Evolutionary conservation across 2,329 filamentous ascomycete genomes (phyloP).

Genomic region (Cyphellophora attinorum): DNA sequence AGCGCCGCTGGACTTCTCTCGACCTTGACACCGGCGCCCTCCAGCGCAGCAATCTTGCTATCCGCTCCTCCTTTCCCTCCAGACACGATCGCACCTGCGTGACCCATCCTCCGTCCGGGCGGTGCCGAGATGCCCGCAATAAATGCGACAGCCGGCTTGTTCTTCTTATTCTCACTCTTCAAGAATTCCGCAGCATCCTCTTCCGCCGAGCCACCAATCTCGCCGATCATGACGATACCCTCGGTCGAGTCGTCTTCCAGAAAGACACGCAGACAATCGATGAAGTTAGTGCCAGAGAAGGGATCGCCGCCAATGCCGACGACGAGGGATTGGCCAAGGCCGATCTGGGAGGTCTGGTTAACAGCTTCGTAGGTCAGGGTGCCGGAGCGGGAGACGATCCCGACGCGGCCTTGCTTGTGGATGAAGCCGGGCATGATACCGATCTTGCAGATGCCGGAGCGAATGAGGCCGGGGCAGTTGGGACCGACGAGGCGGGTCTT

Average conservation of each 20-base stretch:
- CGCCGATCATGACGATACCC: slow-evolving; percentile 99
- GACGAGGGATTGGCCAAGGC: slow-evolving; percentile 94
- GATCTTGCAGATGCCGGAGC: slow-evolving; percentile 91
- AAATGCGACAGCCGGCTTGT: slow-evolving; percentile 96
- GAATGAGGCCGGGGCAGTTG: slow-evolving; percentile 98
- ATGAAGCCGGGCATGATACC: slow-evolving; percentile 99
- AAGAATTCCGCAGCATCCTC: slow-evolving; percentile 97
- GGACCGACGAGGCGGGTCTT: slow-evolving; percentile 95
- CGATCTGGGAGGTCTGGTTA: slow-evolving; percentile 96
- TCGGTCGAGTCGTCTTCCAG: slow-evolving; percentile 92
- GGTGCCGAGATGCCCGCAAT: slow-evolving; percentile 97
- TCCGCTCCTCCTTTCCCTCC: slow-evolving; percentile 97
- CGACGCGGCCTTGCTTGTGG: slow-evolving; percentile 97
- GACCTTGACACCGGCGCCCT: slow-evolving; percentile 88
- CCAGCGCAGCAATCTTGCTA: slow-evolving; percentile 92
- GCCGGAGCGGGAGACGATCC: slow-evolving; percentile 95
- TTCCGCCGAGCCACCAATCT: slow-evolving; percentile 95
- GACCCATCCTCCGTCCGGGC: slow-evolving; percentile 93
- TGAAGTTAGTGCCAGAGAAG: slow-evolving; percentile 99
- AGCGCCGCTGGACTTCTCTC: slow-evolving; percentile 87
- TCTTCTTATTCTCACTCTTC: slow-evolving; percentile 78
- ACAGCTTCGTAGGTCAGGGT: slow-evolving; percentile 99
- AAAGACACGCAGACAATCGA: slow-evolving; percentile 97
- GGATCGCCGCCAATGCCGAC: slow-evolving; percentile 97
- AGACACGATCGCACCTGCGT: slow-evolving; percentile 95